Base-by-base conservation (phyloP, 805 yeast species). In the Maudiozyma turicensis region DNA sequence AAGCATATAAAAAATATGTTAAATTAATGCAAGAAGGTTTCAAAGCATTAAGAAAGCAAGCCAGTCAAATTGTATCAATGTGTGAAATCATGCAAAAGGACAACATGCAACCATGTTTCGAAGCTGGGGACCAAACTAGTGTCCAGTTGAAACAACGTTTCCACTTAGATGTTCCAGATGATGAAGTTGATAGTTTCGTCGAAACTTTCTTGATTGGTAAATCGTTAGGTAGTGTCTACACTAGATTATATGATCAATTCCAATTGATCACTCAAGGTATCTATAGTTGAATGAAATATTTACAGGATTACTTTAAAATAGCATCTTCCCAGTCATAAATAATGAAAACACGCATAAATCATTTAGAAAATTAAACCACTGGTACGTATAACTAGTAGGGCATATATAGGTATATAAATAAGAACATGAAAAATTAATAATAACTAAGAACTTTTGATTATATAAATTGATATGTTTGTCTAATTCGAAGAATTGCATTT, bases 251-350 rank as follows among this genome's bases (percentile, higher is more conserved):
- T 62, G 99, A 93, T 64, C 98, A 91, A 64, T 93, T 86, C 71
- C 99, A 93, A 67, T 71, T 93, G 65, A 69, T 89, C 45, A 90
- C 98, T 0, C 99, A 93, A 69, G 99, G 99, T 42, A 93, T 93
- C 30, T 93, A 88, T 65, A 81, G 78, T 60, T 83, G 63, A 64
- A 5, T 29, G n/a, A 4, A 26, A 40, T 14, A 20, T 20, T 20
- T 20, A 20, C 26, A 20, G 26, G 31, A 20, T 20, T 20, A 20
- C 26, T 20, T 20, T 20, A 20, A 20, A 20, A 20, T 20, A 40
- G 40, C 11, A 31, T 20, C 4, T 20, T 20, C 20, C 13, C 8
- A 43, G 6, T 14, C 31, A 9, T 39, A 43, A 20, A 40, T 33
- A 45, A 30, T 30, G 29, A 40, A 14, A 39, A 40, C 37, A 28